Evolutionary conservation across 768 basidiomycete genomes (phyloP).

Genomic region (Mycena albidolilacea): DNA sequence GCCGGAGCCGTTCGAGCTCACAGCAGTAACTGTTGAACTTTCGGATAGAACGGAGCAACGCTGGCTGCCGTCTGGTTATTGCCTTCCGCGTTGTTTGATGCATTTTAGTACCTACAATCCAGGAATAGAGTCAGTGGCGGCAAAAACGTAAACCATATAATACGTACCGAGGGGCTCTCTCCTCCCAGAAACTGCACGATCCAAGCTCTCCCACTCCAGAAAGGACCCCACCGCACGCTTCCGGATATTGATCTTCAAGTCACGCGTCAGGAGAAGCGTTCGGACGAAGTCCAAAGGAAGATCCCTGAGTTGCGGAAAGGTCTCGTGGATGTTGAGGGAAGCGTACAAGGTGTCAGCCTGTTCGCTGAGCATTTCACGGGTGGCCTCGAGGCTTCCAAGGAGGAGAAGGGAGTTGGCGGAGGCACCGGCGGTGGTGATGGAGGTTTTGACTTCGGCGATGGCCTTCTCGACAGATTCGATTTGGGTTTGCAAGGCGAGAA

Average conservation of each 20-base stretch:
- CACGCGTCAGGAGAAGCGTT: conserved; percentile 41
- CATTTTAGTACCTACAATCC: conserved; percentile 41
- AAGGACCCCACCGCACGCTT: conserved; percentile 45
- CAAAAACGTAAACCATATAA: conserved; percentile 37
- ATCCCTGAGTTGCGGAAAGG: conserved; percentile 51
- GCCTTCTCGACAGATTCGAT: conserved; percentile 45
- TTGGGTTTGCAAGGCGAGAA: conserved; percentile 50
- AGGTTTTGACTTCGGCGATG: conserved; percentile 33
- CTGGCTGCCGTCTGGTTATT: conserved; percentile 46
- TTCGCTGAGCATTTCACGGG: conserved; percentile 40
- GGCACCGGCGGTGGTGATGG: conserved; percentile 39
- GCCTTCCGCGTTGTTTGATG: conserved; percentile 49
- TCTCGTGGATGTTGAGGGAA: conserved; percentile 48
- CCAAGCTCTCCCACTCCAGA: conserved; percentile 47
- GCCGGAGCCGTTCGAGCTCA: no score
- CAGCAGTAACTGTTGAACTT: no score
- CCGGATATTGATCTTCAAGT: conserved; percentile 44
- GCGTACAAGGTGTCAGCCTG: conserved; percentile 42
- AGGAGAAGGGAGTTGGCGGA: conserved; percentile 26
- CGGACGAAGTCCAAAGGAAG: conserved; percentile 48
- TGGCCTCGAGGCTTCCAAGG: conserved; percentile 41
- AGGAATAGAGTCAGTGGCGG: conserved; percentile 44
- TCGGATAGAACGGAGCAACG: no score
- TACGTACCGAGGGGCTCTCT: conserved; percentile 40
- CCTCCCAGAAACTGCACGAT: conserved; percentile 42